phyloP scores from a whole-genome alignment of 1,139 yeast species.

The Candida anutae region DNA sequence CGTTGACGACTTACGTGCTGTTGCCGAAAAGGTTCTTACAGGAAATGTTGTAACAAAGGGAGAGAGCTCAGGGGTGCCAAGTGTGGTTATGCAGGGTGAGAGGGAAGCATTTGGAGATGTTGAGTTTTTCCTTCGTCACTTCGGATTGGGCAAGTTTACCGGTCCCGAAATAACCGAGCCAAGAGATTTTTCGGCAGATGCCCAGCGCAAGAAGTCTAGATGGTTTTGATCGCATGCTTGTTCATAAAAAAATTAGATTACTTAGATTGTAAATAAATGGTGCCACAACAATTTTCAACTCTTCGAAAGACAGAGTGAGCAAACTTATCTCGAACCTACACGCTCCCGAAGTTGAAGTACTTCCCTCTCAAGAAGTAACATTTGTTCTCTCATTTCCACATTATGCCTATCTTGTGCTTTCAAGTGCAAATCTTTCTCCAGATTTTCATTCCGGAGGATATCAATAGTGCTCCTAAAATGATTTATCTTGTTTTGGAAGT shows the following conservation, averaged over 20 bases:
- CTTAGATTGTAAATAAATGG: too few relatives aligned
- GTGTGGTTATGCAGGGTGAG: constrained; percentile 85
- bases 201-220: constrained; percentile 8
- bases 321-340: constrained; percentile 11
- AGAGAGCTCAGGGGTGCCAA: constrained; percentile 56
- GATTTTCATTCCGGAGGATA: constrained; percentile 28
- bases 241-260: background rate
- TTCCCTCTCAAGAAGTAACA: constrained; percentile 56
- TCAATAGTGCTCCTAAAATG: constrained; percentile 29
- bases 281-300: background rate
- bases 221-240: constrained; percentile 14
- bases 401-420: constrained; percentile 30
- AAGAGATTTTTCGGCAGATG: constrained; percentile 16
- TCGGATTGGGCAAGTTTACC: constrained; percentile 58
- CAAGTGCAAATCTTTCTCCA: constrained; percentile 33
- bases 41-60: constrained; percentile 50
- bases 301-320: background rate
- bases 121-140: constrained; percentile 51
- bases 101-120: constrained; percentile 83
- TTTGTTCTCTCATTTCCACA: constrained; percentile 45
- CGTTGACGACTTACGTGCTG: constrained; percentile 58
- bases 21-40: constrained; percentile 71
- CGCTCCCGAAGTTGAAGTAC: constrained; percentile 51
- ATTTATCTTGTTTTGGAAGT: constrained; percentile 34
- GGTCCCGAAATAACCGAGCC: constrained; percentile 21